Conservation (phyloP, 768 basidiomycete species). For the Lactarius deliciosus region DNA sequence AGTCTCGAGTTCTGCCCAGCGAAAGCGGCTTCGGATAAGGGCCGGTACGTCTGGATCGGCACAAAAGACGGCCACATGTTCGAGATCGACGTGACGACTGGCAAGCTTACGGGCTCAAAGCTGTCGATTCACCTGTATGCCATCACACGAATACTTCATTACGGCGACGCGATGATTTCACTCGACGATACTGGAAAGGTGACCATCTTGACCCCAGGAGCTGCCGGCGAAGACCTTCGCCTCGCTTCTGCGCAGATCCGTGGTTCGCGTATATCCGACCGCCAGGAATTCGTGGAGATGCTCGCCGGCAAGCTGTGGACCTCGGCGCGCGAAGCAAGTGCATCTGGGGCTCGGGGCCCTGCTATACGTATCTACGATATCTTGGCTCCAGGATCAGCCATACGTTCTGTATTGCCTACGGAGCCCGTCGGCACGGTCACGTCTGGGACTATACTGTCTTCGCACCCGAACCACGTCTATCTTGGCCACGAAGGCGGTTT, state of each 20-base stretch:
- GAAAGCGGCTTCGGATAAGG: slow-evolving; percentile 46
- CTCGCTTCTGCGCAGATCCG: slow-evolving; percentile 52
- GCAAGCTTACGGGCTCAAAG: slow-evolving; percentile 55
- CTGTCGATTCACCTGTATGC: slow-evolving; percentile 62
- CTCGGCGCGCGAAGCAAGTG: slow-evolving; percentile 53
- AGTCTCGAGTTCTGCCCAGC: slow-evolving; percentile 76
- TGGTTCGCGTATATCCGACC: slow-evolving; percentile 71
- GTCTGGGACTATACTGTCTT: slow-evolving; percentile 72
- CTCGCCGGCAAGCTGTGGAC: slow-evolving; percentile 84
- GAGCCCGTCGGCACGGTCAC: slow-evolving; percentile 83
- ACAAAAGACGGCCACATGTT: slow-evolving; percentile 87
- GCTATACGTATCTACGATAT: slow-evolving; percentile 81
- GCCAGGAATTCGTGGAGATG: slow-evolving; percentile 75
- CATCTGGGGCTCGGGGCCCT: slow-evolving; percentile 48
- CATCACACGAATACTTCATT: slow-evolving; percentile 72
- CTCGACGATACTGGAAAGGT: slow-evolving; percentile 86
- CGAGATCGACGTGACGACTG: slow-evolving; percentile 74
- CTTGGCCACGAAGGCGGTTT: slow-evolving; percentile 92
- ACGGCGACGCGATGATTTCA: slow-evolving; percentile 68
- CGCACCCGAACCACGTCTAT: slow-evolving; percentile 65
- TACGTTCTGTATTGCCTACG: slow-evolving; percentile 55
- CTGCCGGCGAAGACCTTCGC: slow-evolving; percentile 34
- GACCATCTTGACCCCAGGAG: slow-evolving; percentile 63
- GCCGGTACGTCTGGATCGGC: slow-evolving; percentile 77
- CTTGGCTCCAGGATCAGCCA: slow-evolving; percentile 56